Conservation (phyloP, 1,139 yeast species). For the Kazachstania sp. region DNA sequence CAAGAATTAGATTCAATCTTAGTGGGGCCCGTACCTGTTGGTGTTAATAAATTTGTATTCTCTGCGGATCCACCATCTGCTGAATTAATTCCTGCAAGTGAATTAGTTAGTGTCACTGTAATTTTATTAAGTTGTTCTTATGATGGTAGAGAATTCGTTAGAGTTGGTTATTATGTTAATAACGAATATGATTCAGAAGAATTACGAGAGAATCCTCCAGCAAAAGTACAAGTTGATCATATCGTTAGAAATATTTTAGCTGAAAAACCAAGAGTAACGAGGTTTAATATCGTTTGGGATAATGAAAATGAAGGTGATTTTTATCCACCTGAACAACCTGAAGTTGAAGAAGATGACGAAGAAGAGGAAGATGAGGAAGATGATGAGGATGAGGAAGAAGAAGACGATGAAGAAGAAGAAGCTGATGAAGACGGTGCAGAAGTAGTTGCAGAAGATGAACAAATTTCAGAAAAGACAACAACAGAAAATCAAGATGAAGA, state of each 20-base stretch:
- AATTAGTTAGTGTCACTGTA: conserved; percentile 89
- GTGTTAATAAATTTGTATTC: conserved; percentile 84
- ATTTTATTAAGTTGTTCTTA: conserved; percentile 86
- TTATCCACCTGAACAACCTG: conserved; percentile 70
- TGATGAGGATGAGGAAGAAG: conserved; percentile 46
- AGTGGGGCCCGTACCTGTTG: conserved; percentile 98
- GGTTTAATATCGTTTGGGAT: conserved; percentile 95
- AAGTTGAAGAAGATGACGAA: conserved; percentile 47
- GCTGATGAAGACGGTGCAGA: conserved; percentile 34
- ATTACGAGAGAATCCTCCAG: conserved; percentile 84
- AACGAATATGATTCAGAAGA: conserved; percentile 94
- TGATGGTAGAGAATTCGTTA: conserved; percentile 86
- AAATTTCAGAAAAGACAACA: conserved; percentile 22
- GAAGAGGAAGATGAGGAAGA: conserved; percentile 51
- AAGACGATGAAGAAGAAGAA: conserved; percentile 40
- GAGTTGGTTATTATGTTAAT: conserved; percentile 95
- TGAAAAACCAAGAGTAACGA: conserved; percentile 94
- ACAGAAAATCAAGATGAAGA: conserved; percentile 24
- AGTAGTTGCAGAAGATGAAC: conserved; percentile 34
- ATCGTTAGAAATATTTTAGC: conserved; percentile 91
- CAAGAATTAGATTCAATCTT: conserved; percentile 91
- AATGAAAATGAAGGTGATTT: conserved; percentile 52
- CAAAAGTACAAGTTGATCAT: conserved; percentile 84
- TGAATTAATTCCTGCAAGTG: conserved; percentile 90
- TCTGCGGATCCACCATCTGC: conserved; percentile 97